Conservation (phyloP, 1,284 basidiomycete genomes). For the Mycosarcoma maydis region DNA sequence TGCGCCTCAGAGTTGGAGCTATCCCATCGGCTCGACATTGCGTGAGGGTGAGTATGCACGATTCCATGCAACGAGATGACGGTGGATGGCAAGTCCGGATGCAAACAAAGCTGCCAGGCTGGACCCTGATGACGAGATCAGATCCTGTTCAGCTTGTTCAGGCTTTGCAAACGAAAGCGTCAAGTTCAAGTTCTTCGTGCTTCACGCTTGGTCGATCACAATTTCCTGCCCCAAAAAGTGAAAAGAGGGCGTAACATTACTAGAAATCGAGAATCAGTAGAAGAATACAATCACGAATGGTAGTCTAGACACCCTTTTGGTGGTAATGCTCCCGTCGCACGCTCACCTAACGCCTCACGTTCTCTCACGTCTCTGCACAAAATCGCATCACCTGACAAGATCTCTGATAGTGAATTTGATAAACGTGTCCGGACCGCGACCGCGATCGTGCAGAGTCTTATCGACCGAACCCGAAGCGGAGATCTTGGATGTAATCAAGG, state of each 20-base stretch:
- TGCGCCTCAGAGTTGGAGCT: constrained; percentile 16
- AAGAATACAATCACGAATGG: too few species aligned
- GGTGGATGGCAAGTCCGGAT: neutral
- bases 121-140: constrained; percentile 8
- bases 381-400: too few species aligned
- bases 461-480: constrained; percentile 14
- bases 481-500: constrained; percentile 3
- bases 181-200: too few species aligned
- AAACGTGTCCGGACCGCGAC: constrained; percentile 31
- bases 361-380: too few species aligned
- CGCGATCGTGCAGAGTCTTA: constrained; percentile 3
- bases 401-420: constrained; percentile 9
- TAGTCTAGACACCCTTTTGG: too few species aligned
- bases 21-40: constrained; percentile 41
- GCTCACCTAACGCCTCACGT: too few species aligned
- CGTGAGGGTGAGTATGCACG: constrained; percentile 78
- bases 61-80: too few species aligned
- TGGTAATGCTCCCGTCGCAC: too few species aligned
- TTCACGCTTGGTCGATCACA: constrained; percentile 10
- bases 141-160: neutral
- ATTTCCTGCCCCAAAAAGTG: too few species aligned
- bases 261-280: too few species aligned
- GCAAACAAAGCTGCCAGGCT: neutral
- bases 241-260: too few species aligned
- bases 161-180: too few species aligned